Base-by-base conservation (phyloP, 805 yeast genomes). In the Teunomyces atbi region DNA sequence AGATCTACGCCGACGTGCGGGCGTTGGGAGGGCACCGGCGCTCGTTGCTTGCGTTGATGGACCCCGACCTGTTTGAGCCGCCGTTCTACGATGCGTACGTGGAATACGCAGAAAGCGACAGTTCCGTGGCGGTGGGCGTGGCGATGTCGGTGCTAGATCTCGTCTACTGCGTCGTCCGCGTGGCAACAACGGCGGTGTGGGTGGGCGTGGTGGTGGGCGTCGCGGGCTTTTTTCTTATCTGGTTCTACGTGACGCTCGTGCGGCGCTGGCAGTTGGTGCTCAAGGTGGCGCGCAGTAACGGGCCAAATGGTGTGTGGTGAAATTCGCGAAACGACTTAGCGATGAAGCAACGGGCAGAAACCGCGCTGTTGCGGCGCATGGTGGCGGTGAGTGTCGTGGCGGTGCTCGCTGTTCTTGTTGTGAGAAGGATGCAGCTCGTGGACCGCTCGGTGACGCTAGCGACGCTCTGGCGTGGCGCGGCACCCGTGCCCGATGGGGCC, bases 21-120 rank as follows among this genome's bases (percentile, higher is more conserved):
- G 15, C 8, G 15, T 39, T 45, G 23, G 13, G 28, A 6, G 6
- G 18, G 3, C n/a, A 13, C n/a, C 23, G 21, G 8, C 26, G 19
- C 15, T 21, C 28, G 39, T n/a, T 36, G 23, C 18, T 21, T 41
- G 27, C 60, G 7, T n/a, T 53, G 6, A 42, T 59, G 3, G 47
- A 54, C 40, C 66, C 66, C 8, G 61, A 59, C 15, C 45, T 49
- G 12, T 61, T 51, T 41, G 56, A 53, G 27, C 67, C 64, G n/a
- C 68, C 68, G 6, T 63, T 63, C 45, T 48, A 56, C 12, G 47
- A 43, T 37, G 52, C 53, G 6, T 50, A 56, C 19, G 53, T 57
- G 18, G 46, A 45, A 15, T 40, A 19, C 6, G 19, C 20, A 16
- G 8, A 10, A 8, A 6, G 19, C 16, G 11, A 15, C 4, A 30